A percentile compares a stretch with the other conserved stretches of the same genome.
Conservation (phyloP, 805 yeast genomes). For the Candida fluviatilis region DNA sequence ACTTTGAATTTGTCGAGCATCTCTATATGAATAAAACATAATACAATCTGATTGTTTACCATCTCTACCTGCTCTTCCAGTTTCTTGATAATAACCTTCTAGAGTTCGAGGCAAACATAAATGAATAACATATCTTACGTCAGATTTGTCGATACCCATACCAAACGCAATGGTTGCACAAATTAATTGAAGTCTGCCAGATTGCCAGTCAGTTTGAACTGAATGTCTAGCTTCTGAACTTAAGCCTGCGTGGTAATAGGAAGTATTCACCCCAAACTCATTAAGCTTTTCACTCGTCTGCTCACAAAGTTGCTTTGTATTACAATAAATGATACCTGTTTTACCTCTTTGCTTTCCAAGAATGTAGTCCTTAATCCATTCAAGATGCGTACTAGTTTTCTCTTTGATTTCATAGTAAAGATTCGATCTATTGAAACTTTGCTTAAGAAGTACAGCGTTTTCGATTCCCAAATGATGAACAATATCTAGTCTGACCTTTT, state of each 20-base stretch:
- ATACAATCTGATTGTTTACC: slow-evolving; percentile 80
- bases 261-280: slow-evolving; percentile 59
- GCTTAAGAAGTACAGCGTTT: slow-evolving; percentile 65
- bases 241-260: slow-evolving; percentile 95
- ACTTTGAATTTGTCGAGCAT: slow-evolving; percentile 70
- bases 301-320: slow-evolving; percentile 86
- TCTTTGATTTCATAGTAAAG: slow-evolving; percentile 71
- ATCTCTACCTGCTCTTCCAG: slow-evolving; percentile 98
- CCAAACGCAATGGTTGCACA: slow-evolving; percentile 99
- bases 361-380: slow-evolving; percentile 58
- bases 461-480: slow-evolving; percentile 67
- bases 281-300: slow-evolving; percentile 61
- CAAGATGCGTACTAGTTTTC: slow-evolving; percentile 55
- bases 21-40: slow-evolving; percentile 75
- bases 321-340: slow-evolving; percentile 92
- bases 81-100: slow-evolving; percentile 97
- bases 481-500: slow-evolving; percentile 82
- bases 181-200: slow-evolving; percentile 63
- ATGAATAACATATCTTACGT: slow-evolving; percentile 90
- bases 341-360: slow-evolving; percentile 45
- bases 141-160: slow-evolving; percentile 97
- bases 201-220: slow-evolving; percentile 85
- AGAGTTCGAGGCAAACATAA: slow-evolving; percentile 81
- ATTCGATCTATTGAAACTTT: slow-evolving; percentile 89
- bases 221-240: slow-evolving; percentile 62